Evolutionary conservation across 139 green algal genomes (phyloP), one percentile per base, ranked within the genome.

Genomic region (Micromonas commoda): DNA sequence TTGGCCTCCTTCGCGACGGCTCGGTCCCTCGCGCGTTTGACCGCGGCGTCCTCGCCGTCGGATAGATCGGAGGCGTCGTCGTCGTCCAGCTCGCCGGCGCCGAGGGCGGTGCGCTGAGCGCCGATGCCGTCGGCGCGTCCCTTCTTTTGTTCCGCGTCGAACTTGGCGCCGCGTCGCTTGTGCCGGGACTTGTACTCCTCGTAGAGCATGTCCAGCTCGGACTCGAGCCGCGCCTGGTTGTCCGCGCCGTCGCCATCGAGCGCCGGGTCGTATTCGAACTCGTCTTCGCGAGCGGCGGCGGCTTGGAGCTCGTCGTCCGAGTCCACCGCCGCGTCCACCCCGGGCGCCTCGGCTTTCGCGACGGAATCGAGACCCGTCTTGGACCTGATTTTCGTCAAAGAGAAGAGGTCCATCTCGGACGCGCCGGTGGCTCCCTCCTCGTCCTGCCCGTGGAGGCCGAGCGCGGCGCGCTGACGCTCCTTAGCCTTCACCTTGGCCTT

Each of bases 401-500:
- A 77, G 37, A 80, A 51, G 64, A 74, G 24, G 54, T 75, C 71
- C 69, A 35, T 75, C 53, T 70, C 69, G 32, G 28, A 6, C 28
- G 28, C 65, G 28, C 23, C 26, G 0, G 29, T 24, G 2, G n/a
- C 77, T 3, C 20, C 64, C 24, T 32, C 57, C 35, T 70, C 78
- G 0, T 96, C 91, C 65, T 85, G 69, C 28, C 77, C 76, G 69
- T 82, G 79, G 29, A 88, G 68, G 19, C 81, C 82, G 31, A 34
- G 33, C 57, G 54, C 51, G 31, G 34, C 73, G 29, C 82, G 77
- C n/a, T 88, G 75, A 87, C 95, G 96, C 67, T 91, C 89, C 86
- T 94, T 93, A 34, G 85, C 71, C 45, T 86, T 87, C 76, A 88
- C 86, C 76, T 88, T 86, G 39, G 85, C 86, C 73, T 93, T 89